phyloP scores from a whole-genome alignment of 345 rosid species.

The Clausena lansium region DNA sequence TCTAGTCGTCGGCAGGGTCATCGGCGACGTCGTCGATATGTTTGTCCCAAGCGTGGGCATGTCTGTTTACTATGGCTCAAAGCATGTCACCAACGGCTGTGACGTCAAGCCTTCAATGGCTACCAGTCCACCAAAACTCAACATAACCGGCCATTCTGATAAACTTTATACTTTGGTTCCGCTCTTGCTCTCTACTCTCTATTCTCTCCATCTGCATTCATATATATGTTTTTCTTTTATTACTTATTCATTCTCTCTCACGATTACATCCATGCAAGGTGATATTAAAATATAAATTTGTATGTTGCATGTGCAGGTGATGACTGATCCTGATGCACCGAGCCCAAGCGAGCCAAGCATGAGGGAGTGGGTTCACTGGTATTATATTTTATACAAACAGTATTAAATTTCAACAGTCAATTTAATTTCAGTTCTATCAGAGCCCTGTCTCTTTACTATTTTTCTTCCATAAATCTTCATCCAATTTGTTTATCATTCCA shows the following conservation, averaged over 20 bases:
- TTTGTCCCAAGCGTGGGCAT: conserved; percentile 61
- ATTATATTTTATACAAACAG: neutral
- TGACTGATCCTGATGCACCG: conserved; percentile 95
- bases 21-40: conserved; percentile 87
- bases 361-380: conserved; percentile 96
- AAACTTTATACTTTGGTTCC: conserved; percentile 69
- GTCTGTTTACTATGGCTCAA: conserved; percentile 64
- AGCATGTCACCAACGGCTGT: conserved; percentile 78
- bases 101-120: conserved; percentile 82
- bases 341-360: conserved; percentile 86
- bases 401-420: too few species aligned
- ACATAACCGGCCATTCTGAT: conserved; percentile 57
- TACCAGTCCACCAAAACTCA: conserved; percentile 51
- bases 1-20: conserved; percentile 75
- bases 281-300: neutral
- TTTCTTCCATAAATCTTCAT: neutral
- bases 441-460: too few species aligned
- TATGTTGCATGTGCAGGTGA: conserved; percentile 43
- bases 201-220: neutral
- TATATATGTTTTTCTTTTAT: neutral
- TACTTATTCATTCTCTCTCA: too few species aligned
- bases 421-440: too few species aligned
- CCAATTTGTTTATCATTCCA: conserved; percentile 22
- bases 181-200: too few species aligned
- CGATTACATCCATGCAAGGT: neutral